Evolutionary conservation across 768 basidiomycete species (phyloP).

Genomic region (Macrocybe gigantea): DNA sequence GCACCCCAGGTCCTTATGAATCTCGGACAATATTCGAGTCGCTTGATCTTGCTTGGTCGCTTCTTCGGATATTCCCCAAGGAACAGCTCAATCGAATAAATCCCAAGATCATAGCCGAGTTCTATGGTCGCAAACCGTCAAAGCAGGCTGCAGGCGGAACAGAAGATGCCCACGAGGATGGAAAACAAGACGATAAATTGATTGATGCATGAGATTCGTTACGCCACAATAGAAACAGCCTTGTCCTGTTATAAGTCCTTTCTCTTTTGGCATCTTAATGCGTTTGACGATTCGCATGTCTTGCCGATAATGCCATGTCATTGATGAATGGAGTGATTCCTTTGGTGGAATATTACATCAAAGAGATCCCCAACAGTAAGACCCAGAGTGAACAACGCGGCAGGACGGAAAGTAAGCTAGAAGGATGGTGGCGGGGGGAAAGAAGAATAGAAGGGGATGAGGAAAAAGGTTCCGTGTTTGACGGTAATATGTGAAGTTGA

Average conservation of each 20-base stretch:
- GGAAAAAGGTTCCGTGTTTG: too few species aligned
- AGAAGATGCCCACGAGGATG: slow-evolving; percentile 38
- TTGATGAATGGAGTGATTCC: too few species aligned
- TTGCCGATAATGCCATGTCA: too few species aligned
- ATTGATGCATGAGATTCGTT: slow-evolving; percentile 51
- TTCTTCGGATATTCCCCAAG: slow-evolving; percentile 97
- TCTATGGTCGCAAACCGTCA: slow-evolving; percentile 78
- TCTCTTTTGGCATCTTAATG: not conserved
- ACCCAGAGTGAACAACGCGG: too few species aligned
- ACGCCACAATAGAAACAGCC: not conserved
- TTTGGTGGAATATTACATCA: too few species aligned
- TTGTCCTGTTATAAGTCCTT: too few species aligned
- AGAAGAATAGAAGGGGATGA: too few species aligned
- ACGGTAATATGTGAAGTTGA: too few species aligned
- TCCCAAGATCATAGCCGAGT: slow-evolving; percentile 93
- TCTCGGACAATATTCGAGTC: slow-evolving; percentile 96
- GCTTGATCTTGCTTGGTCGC: slow-evolving; percentile 93
- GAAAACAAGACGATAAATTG: slow-evolving; percentile 42
- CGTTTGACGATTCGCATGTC: slow-evolving; percentile 4
- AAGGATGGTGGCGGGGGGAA: too few species aligned
- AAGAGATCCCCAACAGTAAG: too few species aligned
- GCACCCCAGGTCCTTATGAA: slow-evolving; percentile 75
- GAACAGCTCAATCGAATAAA: slow-evolving; percentile 97
- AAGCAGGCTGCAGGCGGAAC: slow-evolving; percentile 55
- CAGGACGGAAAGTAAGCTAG: too few species aligned